Base-by-base conservation (phyloP, 139 green algal species). In the Chlamydomonas applanata region DNA sequence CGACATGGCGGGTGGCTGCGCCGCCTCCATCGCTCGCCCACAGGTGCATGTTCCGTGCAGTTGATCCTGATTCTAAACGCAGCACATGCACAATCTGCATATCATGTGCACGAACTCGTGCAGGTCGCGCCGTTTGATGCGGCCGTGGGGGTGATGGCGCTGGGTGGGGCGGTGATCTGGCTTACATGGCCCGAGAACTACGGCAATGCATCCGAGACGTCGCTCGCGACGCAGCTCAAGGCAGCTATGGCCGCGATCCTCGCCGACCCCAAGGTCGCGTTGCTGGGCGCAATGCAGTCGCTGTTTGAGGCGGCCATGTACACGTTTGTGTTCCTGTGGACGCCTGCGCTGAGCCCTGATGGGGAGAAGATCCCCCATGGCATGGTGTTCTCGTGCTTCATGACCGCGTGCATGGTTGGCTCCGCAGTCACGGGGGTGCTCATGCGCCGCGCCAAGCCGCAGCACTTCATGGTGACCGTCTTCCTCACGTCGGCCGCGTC, bases 261-360 rank as follows among this genome's bases (percentile, higher is more conserved):
- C 1, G 30, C 82, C 83, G 83, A 89, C 60, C 75, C 25, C 44
- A 87, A 87, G 60, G 83, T 96, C 35, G 87, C 87, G 4, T 71
- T 97, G 54, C 86, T 98, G 40, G 94, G 94, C 3, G 91, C 88
- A 20, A 96, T 97, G 85, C 94, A 99, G 81, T 88, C 87, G 0
- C 74, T 98, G 52, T 99, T 98, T 79, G 95, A 99, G 82, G 95
- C 88, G 11, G 80, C 80, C 75, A 98, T 99, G 95, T 99, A 99
- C 85, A 97, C 95, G 2, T 99, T 98, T 83, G 94, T 99, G 1
- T 99, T 99, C 88, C 86, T 99, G 71, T 98, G 94, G 94, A 98
- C 94, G 4, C 93, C 94, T 19, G 91, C 94, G 4, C 88, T 98
- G 40, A 87, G 76, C 53, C 93, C 95, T 2, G 83, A 87, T 66